Evolutionary conservation across 176 grass and related monocot genomes (phyloP), one percentile per base, ranked within the genome.

Genomic region (Aegilops bicornis): DNA sequence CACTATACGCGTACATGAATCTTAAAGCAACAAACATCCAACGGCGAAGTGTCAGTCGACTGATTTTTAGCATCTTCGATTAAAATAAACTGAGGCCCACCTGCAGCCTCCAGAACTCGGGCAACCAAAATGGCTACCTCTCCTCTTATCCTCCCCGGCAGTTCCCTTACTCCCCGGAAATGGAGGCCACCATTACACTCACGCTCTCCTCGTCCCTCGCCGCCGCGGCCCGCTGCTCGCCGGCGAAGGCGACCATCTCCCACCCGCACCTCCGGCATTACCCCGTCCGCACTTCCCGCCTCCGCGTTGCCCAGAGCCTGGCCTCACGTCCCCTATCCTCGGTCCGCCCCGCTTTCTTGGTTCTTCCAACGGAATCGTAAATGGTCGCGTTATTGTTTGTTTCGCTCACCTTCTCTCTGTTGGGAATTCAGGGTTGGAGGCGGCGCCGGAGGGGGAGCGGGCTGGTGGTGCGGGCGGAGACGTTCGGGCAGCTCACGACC

Each of bases 401-500:
- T 37, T 4, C 14, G 3, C 2, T 24, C 11, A 14, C 2, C 22
- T 31, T 62, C 8, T 78, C 45, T 74, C 12, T 7, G n/a, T 37
- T 27, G 40, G 45, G 3, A 10, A 12, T 52, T 37, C 25, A 76
- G 86, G 69, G 87, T 8, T 17, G 73, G 58, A 83, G 80, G 66
- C 76, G 90, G 11, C 33, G 71, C n/a, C 73, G 50, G 48, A 64
- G 91, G 79, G 62, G 83, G 0, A 81, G 78, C 61, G 71, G 81
- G 30, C 64, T 93, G 83, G 87, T 85, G 23, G 96, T 98, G 80
- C 86, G 92, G 23, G 93, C 94, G 31, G 97, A 98, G 94, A 98
- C 91, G 97, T 98, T 96, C 61, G 97, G 97, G 19, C 94, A 96
- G 86, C 91, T 98, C 86, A 98, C 97, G 30, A 91, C 73, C 43